Conservation (phyloP, 805 yeast species). For the Lachancea thermotolerans region DNA sequence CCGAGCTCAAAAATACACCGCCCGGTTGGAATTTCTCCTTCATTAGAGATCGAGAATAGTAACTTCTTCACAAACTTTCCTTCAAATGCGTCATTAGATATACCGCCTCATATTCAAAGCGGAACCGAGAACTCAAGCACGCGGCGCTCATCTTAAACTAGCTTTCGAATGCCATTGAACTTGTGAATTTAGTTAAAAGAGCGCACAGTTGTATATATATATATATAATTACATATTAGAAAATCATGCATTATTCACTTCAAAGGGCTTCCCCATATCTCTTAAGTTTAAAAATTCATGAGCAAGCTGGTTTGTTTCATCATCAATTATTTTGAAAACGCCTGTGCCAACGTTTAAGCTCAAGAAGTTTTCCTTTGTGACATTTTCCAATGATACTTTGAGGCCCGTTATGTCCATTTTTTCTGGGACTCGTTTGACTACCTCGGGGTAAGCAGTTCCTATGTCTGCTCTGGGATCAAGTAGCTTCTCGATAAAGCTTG, state of each 20-base stretch:
- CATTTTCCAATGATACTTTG: conserved; percentile 50
- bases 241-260: not conserved
- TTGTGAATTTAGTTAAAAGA: no score
- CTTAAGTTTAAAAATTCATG: conserved; percentile 26
- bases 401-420: conserved; percentile 60
- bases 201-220: no score
- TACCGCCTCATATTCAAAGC: conserved; percentile 1
- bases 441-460: conserved; percentile 56
- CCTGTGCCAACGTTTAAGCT: conserved; percentile 47
- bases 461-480: conserved; percentile 61
- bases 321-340: conserved; percentile 47
- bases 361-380: conserved; percentile 58
- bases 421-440: conserved; percentile 57
- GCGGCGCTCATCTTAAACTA: not conserved
- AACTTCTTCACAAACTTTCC: conserved; percentile 2
- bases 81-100: conserved; percentile 3
- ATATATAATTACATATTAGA: no score
- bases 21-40: not conserved
- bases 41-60: conserved; percentile 6
- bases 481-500: conserved; percentile 69
- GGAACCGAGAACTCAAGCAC: not conserved
- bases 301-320: conserved; percentile 41
- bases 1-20: not conserved
- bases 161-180: not conserved
- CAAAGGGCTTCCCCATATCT: conserved; percentile 22